Evolutionary conservation across 1,284 basidiomycete species (phyloP).

Genomic region (Heterobasidion occidentale): DNA sequence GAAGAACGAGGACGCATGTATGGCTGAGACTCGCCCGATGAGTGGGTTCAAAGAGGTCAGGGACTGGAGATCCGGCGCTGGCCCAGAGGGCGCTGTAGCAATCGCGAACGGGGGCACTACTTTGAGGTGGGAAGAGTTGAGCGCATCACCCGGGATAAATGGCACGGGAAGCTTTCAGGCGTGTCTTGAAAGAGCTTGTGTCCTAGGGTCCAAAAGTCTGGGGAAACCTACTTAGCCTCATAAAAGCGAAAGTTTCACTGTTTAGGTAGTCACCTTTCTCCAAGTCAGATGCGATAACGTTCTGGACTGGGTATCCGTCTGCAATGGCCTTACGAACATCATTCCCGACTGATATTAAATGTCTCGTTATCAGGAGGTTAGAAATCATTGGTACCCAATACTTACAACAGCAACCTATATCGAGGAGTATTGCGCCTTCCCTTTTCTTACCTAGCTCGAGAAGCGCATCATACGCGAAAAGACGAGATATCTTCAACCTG

Average conservation of each 20-base stretch:
- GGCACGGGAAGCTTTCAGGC: constrained; percentile 28
- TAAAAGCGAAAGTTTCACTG: not conserved
- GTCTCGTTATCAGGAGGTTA: too few relatives aligned
- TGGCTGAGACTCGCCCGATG: constrained; percentile 31
- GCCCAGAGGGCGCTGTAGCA: constrained; percentile 10
- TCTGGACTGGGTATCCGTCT: constrained; percentile 10
- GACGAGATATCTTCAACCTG: constrained; percentile 12
- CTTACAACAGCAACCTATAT: constrained; percentile 20
- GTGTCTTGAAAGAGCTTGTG: constrained; percentile 19
- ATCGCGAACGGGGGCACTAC: constrained; percentile 18
- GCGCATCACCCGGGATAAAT: constrained; percentile 35
- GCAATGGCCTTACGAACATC: constrained; percentile 9
- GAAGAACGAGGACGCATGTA: constrained; percentile 37
- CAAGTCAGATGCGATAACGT: constrained; percentile 15
- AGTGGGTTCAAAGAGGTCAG: constrained; percentile 31
- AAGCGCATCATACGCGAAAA: constrained; percentile 12
- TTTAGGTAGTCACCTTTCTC: not conserved
- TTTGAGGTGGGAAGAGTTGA: constrained; percentile 24
- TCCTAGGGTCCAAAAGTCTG: constrained; percentile 20
- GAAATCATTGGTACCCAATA: not conserved
- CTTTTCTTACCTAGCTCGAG: constrained; percentile 15
- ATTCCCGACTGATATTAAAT: constrained; percentile 2
- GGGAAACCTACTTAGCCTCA: not conserved
- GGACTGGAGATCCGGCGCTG: constrained; percentile 21
- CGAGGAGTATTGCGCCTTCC: constrained; percentile 16